Evolutionary conservation across 2,329 filamentous ascomycete species (phyloP).

Genomic region (Fusarium abutilonis): DNA sequence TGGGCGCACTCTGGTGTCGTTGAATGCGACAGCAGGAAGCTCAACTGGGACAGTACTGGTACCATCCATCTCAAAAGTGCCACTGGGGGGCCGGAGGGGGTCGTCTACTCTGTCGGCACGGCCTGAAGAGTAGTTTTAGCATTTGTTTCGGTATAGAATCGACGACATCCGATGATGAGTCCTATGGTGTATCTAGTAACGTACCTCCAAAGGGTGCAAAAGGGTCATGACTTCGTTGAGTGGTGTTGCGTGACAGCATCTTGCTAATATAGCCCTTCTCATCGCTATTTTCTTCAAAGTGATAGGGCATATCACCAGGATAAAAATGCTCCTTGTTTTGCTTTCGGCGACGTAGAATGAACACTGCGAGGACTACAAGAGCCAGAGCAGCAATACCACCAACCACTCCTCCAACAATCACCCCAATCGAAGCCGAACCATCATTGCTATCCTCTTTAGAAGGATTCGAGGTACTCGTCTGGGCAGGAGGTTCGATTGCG

Average conservation of each 20-base stretch:
- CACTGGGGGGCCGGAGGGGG: constrained; percentile 41
- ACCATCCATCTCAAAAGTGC: constrained; percentile 54
- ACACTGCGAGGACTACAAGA: constrained; percentile 37
- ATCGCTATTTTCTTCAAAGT: constrained; percentile 44
- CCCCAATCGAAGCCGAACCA: constrained; percentile 43
- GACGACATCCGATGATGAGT: constrained; percentile 3
- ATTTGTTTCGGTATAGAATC: constrained; percentile 13
- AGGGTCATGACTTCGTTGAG: constrained; percentile 47
- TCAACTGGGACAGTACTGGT: constrained; percentile 47
- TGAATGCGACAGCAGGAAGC: constrained; percentile 45
- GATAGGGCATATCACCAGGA: constrained; percentile 25
- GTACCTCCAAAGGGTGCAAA: constrained; percentile 60
- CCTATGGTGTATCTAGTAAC: constrained; percentile 18
- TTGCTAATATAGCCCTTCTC: constrained; percentile 28
- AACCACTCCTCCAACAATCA: constrained; percentile 49
- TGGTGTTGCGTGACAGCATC: constrained; percentile 44
- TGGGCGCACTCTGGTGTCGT: constrained; percentile 13
- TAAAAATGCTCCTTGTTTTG: constrained; percentile 12
- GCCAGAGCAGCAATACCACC: constrained; percentile 45
- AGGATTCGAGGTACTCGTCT: constrained; percentile 8
- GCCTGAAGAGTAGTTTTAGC: constrained; percentile 43
- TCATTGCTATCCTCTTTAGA: constrained; percentile 1
- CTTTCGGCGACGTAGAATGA: constrained; percentile 38
- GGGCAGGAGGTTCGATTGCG: constrained; percentile 16
- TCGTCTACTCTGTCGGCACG: constrained; percentile 48